Conservation (phyloP, 257 asterid genomes). For the Verbascum thapsus region DNA sequence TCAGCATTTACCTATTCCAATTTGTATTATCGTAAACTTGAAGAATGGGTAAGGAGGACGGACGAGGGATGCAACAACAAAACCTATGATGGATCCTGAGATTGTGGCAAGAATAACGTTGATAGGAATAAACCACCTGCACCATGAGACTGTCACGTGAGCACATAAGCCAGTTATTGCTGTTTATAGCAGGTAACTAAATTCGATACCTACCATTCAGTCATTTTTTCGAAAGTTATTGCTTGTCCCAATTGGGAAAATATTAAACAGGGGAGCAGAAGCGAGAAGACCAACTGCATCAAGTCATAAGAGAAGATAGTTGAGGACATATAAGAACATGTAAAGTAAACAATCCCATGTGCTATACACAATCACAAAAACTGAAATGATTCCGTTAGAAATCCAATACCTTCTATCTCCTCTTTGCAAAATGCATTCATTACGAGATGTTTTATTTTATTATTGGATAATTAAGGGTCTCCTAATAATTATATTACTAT, state of each 20-base stretch:
- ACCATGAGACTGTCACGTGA: conserved; percentile 30
- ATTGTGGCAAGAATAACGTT: conserved; percentile 78
- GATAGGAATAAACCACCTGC: conserved; percentile 99
- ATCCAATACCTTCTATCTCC: conserved; percentile 11
- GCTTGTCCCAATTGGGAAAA: conserved; percentile 98
- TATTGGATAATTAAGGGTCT: neutral
- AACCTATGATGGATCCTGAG: conserved; percentile 88
- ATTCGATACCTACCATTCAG: conserved; percentile 58
- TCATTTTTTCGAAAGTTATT: conserved; percentile 68
- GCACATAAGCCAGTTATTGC: conserved; percentile 19
- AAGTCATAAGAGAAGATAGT: conserved; percentile 14
- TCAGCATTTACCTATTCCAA: conserved; percentile 75
- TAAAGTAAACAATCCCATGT: conserved; percentile 13
- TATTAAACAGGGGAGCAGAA: conserved; percentile 91
- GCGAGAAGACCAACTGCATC: conserved; percentile 94
- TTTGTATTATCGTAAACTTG: conserved; percentile 83
- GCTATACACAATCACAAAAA: conserved; percentile 2
- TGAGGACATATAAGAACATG: conserved; percentile 18
- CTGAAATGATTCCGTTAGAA: neutral
- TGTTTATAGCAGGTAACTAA: neutral
- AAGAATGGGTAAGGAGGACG: conserved; percentile 91
- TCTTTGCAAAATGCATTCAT: neutral
- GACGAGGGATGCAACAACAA: conserved; percentile 62
- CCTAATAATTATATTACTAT: neutral
- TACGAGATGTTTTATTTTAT: neutral